Conservation (phyloP, 1,284 basidiomycete genomes). For the Coniferiporia weirii region DNA sequence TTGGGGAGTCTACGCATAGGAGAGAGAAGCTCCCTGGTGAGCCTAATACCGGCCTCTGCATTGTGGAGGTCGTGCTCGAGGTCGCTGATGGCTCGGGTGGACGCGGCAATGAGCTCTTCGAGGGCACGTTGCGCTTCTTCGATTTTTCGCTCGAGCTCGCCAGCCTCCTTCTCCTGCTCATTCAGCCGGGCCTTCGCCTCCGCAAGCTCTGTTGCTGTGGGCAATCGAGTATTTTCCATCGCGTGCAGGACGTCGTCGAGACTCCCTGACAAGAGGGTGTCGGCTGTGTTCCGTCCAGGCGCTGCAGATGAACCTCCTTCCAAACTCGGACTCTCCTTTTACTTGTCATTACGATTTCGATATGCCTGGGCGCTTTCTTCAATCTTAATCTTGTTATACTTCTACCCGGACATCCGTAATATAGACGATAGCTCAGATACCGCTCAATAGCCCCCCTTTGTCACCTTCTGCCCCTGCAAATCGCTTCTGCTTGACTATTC, state of each 20-base stretch:
- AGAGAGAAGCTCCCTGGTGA: constrained; percentile 54
- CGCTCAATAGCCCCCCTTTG: too few species aligned
- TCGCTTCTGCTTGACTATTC: too few species aligned
- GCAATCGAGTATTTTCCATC: background rate
- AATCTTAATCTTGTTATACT: too few species aligned
- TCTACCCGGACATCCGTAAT: too few species aligned
- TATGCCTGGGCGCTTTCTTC: background rate
- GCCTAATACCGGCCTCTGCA: constrained; percentile 44
- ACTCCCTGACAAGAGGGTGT: background rate
- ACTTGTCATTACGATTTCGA: background rate
- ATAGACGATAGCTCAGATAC: too few species aligned
- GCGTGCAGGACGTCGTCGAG: background rate
- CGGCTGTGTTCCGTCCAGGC: background rate
- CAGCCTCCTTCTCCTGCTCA: constrained; percentile 15
- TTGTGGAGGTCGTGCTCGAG: constrained; percentile 43
- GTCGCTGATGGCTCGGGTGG: constrained; percentile 44
- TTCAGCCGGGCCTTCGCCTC: constrained; percentile 15
- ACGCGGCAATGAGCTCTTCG: constrained; percentile 51
- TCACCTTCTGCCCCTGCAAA: too few species aligned
- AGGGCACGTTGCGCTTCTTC: constrained; percentile 46
- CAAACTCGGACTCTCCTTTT: background rate
- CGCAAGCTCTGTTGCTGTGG: constrained; percentile 16
- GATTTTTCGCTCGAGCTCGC: constrained; percentile 29
- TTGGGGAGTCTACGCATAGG: constrained; percentile 62
- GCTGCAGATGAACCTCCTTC: background rate